Percentiles rank a stretch among this genome's conserved stretches.
phyloP scores from a whole-genome alignment of 768 basidiomycete species.

The Boletus huronensis region DNA sequence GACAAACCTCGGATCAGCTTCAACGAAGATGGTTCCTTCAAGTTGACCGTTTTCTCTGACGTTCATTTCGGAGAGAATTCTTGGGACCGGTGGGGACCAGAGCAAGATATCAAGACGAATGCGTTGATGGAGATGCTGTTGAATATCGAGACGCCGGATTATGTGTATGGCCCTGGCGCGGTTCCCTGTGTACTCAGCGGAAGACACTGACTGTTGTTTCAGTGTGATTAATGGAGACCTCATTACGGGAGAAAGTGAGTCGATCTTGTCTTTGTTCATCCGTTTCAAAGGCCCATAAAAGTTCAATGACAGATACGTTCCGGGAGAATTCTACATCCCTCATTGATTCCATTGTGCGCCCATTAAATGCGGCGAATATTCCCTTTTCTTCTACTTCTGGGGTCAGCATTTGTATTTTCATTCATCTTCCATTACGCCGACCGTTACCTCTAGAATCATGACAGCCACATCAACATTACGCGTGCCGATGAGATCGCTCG shows the following conservation, averaged over 20 bases:
- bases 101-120: constrained; percentile 63
- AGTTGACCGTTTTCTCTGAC: constrained; percentile 71
- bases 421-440: background rate
- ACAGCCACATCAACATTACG: constrained; percentile 69
- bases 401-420: constrained; percentile 36
- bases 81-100: constrained; percentile 63
- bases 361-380: constrained; percentile 52
- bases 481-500: constrained; percentile 64
- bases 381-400: constrained; percentile 71
- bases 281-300: background rate
- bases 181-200: background rate
- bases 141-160: constrained; percentile 59
- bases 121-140: constrained; percentile 56
- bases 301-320: constrained; percentile 50
- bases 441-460: constrained; percentile 55
- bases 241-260: constrained; percentile 64
- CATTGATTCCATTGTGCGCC: constrained; percentile 61
- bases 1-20: constrained; percentile 53
- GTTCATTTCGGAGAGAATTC: constrained; percentile 76
- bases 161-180: constrained; percentile 45
- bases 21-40: constrained; percentile 58
- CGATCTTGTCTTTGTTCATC: background rate
- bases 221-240: constrained; percentile 73
- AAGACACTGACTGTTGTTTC: constrained; percentile 1
- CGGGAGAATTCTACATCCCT: constrained; percentile 62